These are phyloP conservation scores for Elaeis oleifera DNA, from an alignment of 202 grass and related monocot species.

Conservation along the genomic window DNA sequence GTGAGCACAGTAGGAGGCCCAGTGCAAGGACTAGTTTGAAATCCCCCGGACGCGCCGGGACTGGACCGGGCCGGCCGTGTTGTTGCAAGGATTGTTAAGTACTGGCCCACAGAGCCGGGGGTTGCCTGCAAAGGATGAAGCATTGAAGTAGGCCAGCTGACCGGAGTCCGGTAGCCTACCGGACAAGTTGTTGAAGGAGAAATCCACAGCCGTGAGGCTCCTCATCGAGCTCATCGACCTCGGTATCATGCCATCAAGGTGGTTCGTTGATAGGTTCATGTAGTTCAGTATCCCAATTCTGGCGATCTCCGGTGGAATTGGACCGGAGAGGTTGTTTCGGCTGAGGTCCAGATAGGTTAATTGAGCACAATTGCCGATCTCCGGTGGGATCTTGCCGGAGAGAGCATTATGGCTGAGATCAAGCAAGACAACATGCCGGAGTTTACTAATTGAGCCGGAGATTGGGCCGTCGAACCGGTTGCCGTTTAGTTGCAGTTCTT, in stretches of 20 bases:
- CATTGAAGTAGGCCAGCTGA: slow-evolving; percentile 66
- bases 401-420: slow-evolving; percentile 57
- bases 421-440: slow-evolving; percentile 55
- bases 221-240: slow-evolving; percentile 43
- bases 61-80: neutral
- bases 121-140: slow-evolving; percentile 67
- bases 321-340: slow-evolving; percentile 50
- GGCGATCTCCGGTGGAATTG: slow-evolving; percentile 45
- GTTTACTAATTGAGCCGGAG: slow-evolving; percentile 32
- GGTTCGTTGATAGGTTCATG: slow-evolving; percentile 71
- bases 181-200: slow-evolving; percentile 76
- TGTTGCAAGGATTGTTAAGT: slow-evolving; percentile 33
- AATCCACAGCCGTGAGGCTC: slow-evolving; percentile 75
- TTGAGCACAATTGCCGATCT: slow-evolving; percentile 36
- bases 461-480: slow-evolving; percentile 48
- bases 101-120: slow-evolving; percentile 47
- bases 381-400: slow-evolving; percentile 35
- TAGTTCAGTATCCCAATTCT: slow-evolving; percentile 60
- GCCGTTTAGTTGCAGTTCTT: slow-evolving; percentile 46
- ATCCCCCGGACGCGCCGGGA: slow-evolving; percentile 13
- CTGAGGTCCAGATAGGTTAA: slow-evolving; percentile 86
- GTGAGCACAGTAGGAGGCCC: slow-evolving; percentile 58
- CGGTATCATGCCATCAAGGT: slow-evolving; percentile 49
- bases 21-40: slow-evolving; percentile 67
- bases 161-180: slow-evolving; percentile 46